Conservation (phyloP, 495 filamentous ascomycete species). For the Aspergillus diversus region DNA sequence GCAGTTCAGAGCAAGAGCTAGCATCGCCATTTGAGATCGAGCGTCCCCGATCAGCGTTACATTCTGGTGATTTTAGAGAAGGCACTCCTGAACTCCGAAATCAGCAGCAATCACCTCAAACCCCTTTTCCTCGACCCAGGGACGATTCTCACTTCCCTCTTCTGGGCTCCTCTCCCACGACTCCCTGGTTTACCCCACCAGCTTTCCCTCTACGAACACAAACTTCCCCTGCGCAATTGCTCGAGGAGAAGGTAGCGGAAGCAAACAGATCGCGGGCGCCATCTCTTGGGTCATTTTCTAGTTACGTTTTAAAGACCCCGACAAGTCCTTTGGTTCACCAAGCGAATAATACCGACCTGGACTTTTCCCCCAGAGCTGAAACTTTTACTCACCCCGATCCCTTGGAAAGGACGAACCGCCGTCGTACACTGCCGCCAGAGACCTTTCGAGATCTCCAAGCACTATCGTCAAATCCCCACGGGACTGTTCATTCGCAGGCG, state of each 20-base stretch:
- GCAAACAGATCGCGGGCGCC: conserved; percentile 52
- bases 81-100: conserved; percentile 42
- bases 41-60: conserved; percentile 82
- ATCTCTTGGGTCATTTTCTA: conserved; percentile 76
- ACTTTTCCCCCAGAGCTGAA: conserved; percentile 56
- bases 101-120: conserved; percentile 27
- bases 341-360: conserved; percentile 83
- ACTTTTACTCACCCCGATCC: conserved; percentile 35
- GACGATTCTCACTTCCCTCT: conserved; percentile 24
- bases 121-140: conserved; percentile 27
- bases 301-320: conserved; percentile 82
- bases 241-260: conserved; percentile 22
- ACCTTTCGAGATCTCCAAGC: conserved; percentile 50
- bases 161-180: conserved; percentile 50
- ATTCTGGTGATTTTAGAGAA: conserved; percentile 85
- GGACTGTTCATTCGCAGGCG: conserved; percentile 24
- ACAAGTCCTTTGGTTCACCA: conserved; percentile 93
- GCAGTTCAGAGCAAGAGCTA: conserved; percentile 29
- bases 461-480: conserved; percentile 30
- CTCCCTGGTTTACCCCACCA: conserved; percentile 51
- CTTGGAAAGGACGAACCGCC: conserved; percentile 53
- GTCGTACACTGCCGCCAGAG: conserved; percentile 65
- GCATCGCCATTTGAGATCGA: conserved; percentile 64
- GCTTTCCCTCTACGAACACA: conserved; percentile 28
- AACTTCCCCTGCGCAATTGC: conserved; percentile 21